Evolutionary conservation across 2,329 filamentous ascomycete genomes (phyloP).

Genomic region (Clonostachys rosea): DNA sequence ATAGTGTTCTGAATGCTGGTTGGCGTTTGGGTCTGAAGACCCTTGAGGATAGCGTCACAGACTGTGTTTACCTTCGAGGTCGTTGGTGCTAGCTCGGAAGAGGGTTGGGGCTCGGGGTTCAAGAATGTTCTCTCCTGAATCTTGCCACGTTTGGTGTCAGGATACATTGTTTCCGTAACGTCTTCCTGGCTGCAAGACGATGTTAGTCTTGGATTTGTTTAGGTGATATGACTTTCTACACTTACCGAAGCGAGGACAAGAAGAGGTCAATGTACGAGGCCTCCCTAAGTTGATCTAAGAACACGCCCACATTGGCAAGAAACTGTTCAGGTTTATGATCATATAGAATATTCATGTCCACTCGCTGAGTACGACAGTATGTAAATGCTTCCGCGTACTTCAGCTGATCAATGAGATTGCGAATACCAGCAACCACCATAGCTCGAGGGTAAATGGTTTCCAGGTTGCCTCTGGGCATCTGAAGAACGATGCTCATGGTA

Average conservation of each 20-base stretch:
- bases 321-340: constrained; percentile 90
- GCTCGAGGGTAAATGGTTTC: constrained; percentile 93
- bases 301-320: constrained; percentile 66
- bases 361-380: constrained; percentile 85
- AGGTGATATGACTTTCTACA: not conserved
- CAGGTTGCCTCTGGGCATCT: constrained; percentile 94
- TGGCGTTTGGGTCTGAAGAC: constrained; percentile 56
- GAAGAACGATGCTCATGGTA: constrained; percentile 78
- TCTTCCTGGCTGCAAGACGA: constrained; percentile 67
- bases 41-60: constrained; percentile 76
- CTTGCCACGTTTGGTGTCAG: constrained; percentile 63
- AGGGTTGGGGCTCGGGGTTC: not conserved
- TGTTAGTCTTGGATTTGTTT: constrained; percentile 13
- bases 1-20: constrained; percentile 84
- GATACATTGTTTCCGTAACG: constrained; percentile 90
- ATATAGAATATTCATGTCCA: constrained; percentile 96
- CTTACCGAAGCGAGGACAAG: constrained; percentile 75
- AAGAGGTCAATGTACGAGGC: constrained; percentile 85
- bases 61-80: constrained; percentile 75
- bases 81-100: constrained; percentile 3
- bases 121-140: constrained; percentile 5
- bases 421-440: constrained; percentile 86
- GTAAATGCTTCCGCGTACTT: constrained; percentile 82
- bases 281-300: constrained; percentile 81
- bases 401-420: constrained; percentile 72